Evolutionary conservation across 176 grass and related monocot species (phyloP).

Genomic region (Oryza rufipogon): DNA sequence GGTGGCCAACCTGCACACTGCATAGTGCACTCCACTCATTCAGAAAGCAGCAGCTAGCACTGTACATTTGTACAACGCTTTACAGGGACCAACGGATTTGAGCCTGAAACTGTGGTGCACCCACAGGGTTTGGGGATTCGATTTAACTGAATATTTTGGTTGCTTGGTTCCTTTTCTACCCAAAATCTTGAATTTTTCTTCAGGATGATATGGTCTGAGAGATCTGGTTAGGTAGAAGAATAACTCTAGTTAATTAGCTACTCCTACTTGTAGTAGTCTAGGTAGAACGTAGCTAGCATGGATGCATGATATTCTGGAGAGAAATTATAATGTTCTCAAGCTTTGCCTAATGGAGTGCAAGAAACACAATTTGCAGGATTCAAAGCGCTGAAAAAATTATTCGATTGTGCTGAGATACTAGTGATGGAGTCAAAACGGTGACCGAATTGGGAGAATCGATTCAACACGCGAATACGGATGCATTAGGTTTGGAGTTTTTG

Average conservation of each 20-base stretch:
- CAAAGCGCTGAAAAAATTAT: background rate
- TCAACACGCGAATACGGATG: background rate
- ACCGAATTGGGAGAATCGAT: background rate
- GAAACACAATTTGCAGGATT: background rate
- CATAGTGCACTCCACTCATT: background rate
- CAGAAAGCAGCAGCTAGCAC: background rate
- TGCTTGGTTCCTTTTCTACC: background rate
- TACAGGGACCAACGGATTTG: background rate
- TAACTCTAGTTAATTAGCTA: background rate
- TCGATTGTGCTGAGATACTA: background rate
- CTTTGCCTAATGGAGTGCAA: background rate
- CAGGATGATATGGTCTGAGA: background rate
- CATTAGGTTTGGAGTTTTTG: background rate
- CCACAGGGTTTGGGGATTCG: background rate
- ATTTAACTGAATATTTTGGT: background rate
- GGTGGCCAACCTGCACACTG: constrained; percentile 28
- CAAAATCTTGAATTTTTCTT: background rate
- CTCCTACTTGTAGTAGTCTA: background rate
- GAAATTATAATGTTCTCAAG: no score
- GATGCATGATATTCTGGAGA: no score
- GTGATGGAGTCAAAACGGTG: background rate
- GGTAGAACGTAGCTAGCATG: no score
- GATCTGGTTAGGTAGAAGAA: background rate
- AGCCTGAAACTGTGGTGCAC: background rate
- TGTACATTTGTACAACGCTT: background rate